A percentile compares a stretch with the other conserved stretches of the same genome.
Evolutionary conservation across 805 yeast genomes (phyloP).

Genomic region (Metschnikowia baotianmanensis): DNA sequence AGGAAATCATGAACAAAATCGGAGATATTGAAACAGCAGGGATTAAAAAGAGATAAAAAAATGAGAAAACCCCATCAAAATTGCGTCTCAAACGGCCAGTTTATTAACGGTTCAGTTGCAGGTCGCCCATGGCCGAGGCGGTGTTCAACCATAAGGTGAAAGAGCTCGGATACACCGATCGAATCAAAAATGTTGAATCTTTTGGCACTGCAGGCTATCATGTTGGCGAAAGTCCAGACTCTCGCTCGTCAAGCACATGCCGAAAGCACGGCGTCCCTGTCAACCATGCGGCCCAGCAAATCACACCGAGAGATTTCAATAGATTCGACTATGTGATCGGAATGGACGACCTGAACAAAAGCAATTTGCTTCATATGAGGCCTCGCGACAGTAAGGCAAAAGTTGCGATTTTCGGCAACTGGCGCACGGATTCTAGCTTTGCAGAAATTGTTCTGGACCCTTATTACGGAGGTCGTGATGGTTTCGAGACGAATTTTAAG

Average conservation of each 20-base stretch:
- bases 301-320: conserved; percentile 47
- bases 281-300: conserved; percentile 71
- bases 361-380: conserved; percentile 47
- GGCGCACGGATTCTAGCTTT: conserved; percentile 53
- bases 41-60: no score
- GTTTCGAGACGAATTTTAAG: conserved; percentile 75
- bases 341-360: conserved; percentile 64
- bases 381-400: conserved; percentile 51
- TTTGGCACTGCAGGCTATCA: conserved; percentile 90
- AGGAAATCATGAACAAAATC: no score
- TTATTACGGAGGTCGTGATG: conserved; percentile 83
- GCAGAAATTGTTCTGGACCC: conserved; percentile 78
- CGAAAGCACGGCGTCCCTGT: conserved; percentile 69
- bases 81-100: no score
- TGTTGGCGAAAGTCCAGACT: conserved; percentile 78
- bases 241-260: conserved; percentile 69
- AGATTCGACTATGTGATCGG: conserved; percentile 67
- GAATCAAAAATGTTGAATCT: conserved; percentile 68
- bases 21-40: no score
- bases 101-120: conserved; percentile 54
- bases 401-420: conserved; percentile 76
- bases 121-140: conserved; percentile 98
- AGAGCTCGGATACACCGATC: conserved; percentile 40
- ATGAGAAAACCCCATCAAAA: no score
- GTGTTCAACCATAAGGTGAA: conserved; percentile 69